A percentile compares a stretch with the other conserved stretches of the same genome.
Conservation (phyloP, 805 yeast genomes). For the Suhomyces canberraensis region DNA sequence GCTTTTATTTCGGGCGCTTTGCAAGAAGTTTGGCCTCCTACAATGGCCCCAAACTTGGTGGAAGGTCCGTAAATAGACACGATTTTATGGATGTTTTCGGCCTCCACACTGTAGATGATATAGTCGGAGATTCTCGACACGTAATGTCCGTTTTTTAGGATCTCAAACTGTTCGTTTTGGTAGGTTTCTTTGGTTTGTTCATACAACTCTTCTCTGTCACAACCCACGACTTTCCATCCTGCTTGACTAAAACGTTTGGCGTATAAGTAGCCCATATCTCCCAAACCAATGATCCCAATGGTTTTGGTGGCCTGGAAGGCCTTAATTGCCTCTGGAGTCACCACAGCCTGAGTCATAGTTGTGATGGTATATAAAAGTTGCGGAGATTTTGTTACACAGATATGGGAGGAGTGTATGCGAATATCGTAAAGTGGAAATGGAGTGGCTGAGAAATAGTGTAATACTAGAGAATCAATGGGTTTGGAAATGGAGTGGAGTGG, state of each 20-base stretch:
- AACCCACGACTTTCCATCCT: conserved; percentile 88
- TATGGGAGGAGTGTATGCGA: too few species aligned
- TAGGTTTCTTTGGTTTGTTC: conserved; percentile 43
- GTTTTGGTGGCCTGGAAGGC: conserved; percentile 35
- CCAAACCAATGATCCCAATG: conserved; percentile 91
- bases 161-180: conserved; percentile 44
- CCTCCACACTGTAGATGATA: conserved; percentile 89
- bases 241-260: conserved; percentile 74
- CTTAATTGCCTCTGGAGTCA: not conserved
- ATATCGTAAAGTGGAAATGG: too few species aligned
- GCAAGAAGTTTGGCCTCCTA: conserved; percentile 98
- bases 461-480: too few species aligned
- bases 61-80: conserved; percentile 81
- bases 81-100: conserved; percentile 73
- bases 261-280: conserved; percentile 93
- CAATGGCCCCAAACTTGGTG: conserved; percentile 81
- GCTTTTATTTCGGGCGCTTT: conserved; percentile 87
- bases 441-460: too few species aligned
- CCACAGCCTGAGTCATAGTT: not conserved
- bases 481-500: too few species aligned
- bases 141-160: conserved; percentile 74
- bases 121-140: conserved; percentile 83
- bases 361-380: too few species aligned
- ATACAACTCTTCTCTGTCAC: conserved; percentile 72
- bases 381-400: too few species aligned